Conservation (phyloP, 2,329 filamentous ascomycete species). For the Cordyceps javanica region DNA sequence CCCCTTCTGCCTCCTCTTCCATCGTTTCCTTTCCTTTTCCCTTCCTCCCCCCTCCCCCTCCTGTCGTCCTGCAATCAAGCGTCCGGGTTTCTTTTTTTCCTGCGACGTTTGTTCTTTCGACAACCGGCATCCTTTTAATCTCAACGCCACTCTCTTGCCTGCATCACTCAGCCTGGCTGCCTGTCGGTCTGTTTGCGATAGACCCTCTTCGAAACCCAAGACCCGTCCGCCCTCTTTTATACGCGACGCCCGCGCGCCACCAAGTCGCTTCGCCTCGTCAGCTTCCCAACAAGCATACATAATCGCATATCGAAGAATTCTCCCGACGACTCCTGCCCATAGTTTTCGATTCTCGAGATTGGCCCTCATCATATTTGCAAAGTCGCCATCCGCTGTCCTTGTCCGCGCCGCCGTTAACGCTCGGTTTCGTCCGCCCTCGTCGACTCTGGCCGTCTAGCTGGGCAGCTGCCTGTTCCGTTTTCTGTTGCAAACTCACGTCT, state of each 20-base stretch:
- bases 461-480: neutral
- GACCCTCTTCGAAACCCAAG: neutral
- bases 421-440: neutral
- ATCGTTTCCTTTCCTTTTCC: slow-evolving; percentile 1
- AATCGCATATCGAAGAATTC: neutral
- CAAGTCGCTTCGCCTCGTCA: neutral
- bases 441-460: neutral
- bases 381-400: neutral
- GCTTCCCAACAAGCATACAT: neutral
- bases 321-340: neutral
- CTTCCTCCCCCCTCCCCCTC: neutral
- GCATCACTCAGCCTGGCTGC: too few relatives aligned
- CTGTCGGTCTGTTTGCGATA: neutral
- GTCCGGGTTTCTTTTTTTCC: slow-evolving; percentile 3
- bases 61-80: slow-evolving; percentile 4
- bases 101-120: neutral
- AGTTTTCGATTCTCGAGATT: neutral
- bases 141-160: neutral
- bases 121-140: neutral
- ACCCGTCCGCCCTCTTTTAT: neutral
- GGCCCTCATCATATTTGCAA: neutral
- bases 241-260: slow-evolving; percentile 3
- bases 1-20: neutral
- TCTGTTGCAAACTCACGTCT: neutral
- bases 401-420: neutral